Percentiles rank a stretch among this genome's conserved stretches.
Evolutionary conservation across 495 filamentous ascomycete genomes (phyloP).

Genomic region (Aspergillus panamensis): DNA sequence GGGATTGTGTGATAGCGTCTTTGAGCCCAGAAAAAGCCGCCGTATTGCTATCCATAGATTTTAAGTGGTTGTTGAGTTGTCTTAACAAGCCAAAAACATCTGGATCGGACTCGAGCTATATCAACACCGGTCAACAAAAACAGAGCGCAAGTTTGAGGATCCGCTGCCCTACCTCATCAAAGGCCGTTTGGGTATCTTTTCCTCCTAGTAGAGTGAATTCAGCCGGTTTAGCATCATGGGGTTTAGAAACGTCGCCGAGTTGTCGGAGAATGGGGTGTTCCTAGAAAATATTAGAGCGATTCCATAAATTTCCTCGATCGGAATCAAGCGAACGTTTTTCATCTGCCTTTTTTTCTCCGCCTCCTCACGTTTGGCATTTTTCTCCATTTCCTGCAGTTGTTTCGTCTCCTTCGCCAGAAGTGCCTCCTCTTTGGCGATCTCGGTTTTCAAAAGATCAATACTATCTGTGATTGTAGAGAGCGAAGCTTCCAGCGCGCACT

Average conservation of each 20-base stretch:
- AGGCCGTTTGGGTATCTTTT: slow-evolving; percentile 22
- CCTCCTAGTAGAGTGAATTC: slow-evolving; percentile 29
- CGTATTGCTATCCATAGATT: slow-evolving; percentile 54
- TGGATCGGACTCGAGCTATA: slow-evolving; percentile 41
- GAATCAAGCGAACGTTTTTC: slow-evolving; percentile 38
- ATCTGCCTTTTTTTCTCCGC: slow-evolving; percentile 41
- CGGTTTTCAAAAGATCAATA: slow-evolving; percentile 50
- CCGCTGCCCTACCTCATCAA: slow-evolving; percentile 32
- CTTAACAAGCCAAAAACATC: slow-evolving; percentile 34
- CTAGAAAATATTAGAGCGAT: slow-evolving; percentile 23
- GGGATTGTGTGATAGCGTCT: slow-evolving; percentile 49
- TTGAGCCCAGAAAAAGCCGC: slow-evolving; percentile 49
- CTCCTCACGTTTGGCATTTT: slow-evolving; percentile 50
- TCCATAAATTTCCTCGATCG: background rate
- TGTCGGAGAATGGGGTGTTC: slow-evolving; percentile 44
- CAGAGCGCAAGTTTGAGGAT: slow-evolving; percentile 3
- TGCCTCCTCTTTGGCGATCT: slow-evolving; percentile 52
- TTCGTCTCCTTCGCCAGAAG: slow-evolving; percentile 49
- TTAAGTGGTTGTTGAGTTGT: slow-evolving; percentile 53
- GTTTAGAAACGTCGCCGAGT: slow-evolving; percentile 25
- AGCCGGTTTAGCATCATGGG: slow-evolving; percentile 18
- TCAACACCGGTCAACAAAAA: slow-evolving; percentile 10
- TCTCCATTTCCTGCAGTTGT: slow-evolving; percentile 50
- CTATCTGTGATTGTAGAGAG: slow-evolving; percentile 53
- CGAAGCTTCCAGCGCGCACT: slow-evolving; percentile 50